Percentiles rank a stretch among this genome's conserved stretches.
These are phyloP conservation scores for Oryza longistaminata DNA, from an alignment of 176 grass and related monocot genomes.

Conservation along the genomic window DNA sequence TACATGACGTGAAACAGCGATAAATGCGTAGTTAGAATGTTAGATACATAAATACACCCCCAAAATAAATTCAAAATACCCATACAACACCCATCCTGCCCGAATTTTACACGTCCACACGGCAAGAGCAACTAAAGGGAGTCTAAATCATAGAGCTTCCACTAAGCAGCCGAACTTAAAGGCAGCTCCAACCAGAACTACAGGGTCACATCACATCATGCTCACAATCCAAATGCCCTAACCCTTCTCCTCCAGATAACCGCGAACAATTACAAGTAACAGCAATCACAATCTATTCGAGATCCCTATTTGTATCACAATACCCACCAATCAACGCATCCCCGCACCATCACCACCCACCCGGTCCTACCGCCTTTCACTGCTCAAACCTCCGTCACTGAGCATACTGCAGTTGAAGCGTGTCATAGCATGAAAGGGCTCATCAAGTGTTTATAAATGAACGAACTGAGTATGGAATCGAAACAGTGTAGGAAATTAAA, in stretches of 20 bases:
- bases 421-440: not conserved
- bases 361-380: not conserved
- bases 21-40: not conserved
- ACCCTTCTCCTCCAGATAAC: not conserved
- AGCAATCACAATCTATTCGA: not conserved
- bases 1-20: not conserved
- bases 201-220: slow-evolving; percentile 3
- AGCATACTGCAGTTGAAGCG: not conserved
- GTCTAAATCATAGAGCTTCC: not conserved
- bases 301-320: slow-evolving; percentile 9
- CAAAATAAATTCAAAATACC: not conserved
- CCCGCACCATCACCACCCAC: not conserved
- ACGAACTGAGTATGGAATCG: not conserved
- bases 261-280: not conserved
- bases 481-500: not conserved
- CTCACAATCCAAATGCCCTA: not conserved
- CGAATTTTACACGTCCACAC: not conserved
- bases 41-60: not conserved
- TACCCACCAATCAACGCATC: not conserved
- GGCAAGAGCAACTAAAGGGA: not conserved
- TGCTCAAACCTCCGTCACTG: not conserved
- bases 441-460: not conserved
- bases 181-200: not conserved
- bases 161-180: slow-evolving; percentile 3
- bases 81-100: not conserved